Percentiles rank a stretch among this genome's conserved stretches.
phyloP scores from a whole-genome alignment of 2,329 filamentous ascomycete genomes.

The Stagonosporopsis tanaceti region DNA sequence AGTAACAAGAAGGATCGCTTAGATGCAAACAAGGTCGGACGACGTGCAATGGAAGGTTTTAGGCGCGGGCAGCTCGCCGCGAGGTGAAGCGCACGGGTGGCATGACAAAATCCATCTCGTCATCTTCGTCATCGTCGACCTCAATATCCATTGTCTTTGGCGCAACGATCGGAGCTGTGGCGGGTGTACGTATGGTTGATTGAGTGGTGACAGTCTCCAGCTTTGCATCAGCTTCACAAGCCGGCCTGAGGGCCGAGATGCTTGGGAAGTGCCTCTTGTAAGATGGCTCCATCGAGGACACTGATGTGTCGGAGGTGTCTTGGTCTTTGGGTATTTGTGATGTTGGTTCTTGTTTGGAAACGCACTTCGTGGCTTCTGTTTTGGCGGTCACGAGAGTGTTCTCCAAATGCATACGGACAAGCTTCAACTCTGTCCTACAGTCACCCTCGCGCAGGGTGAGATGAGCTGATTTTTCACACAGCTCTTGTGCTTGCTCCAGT shows the following conservation, averaged over 20 bases:
- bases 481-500: conserved; percentile 79
- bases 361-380: conserved; percentile 43
- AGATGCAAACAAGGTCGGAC: conserved; percentile 35
- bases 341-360: conserved; percentile 26
- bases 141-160: conserved; percentile 45
- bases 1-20: conserved; percentile 31
- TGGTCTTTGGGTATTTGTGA: conserved; percentile 22
- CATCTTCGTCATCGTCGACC: conserved; percentile 43
- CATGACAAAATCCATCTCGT: conserved; percentile 46
- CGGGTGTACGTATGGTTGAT: conserved; percentile 9
- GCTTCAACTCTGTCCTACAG: conserved; percentile 77
- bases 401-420: conserved; percentile 70
- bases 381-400: conserved; percentile 69
- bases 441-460: conserved; percentile 89
- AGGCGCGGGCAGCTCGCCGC: conserved; percentile 30
- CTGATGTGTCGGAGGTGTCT: conserved; percentile 27
- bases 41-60: conserved; percentile 1
- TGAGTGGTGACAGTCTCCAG: conserved; percentile 13
- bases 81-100: conserved; percentile 49
- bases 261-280: conserved; percentile 29
- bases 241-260: conserved; percentile 16
- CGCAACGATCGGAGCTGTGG: conserved; percentile 11
- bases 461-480: conserved; percentile 87
- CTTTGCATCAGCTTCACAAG: conserved; percentile 11
- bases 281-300: conserved; percentile 24